Percentiles rank a stretch among this genome's conserved stretches.
Conservation (phyloP, 495 filamentous ascomycete genomes). For the Aspergillus kassunensis region DNA sequence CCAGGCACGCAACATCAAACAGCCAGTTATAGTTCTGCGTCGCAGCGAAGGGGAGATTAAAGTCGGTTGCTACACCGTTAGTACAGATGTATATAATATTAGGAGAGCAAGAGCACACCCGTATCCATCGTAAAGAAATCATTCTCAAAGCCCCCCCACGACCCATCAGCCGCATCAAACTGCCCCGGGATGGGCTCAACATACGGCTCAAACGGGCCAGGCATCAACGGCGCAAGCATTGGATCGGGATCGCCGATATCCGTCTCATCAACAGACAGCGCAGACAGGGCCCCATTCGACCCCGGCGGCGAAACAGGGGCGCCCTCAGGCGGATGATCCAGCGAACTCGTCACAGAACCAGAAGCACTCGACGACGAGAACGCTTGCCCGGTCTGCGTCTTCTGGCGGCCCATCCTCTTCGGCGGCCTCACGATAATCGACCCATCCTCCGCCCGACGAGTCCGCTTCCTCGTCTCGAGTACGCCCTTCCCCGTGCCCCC, state of each 20-base stretch:
- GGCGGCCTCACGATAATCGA: constrained; percentile 45
- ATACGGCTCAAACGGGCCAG: constrained; percentile 33
- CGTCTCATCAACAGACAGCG: constrained; percentile 25
- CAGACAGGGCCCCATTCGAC: constrained; percentile 22
- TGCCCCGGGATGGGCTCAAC: constrained; percentile 34
- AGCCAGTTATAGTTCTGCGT: constrained; percentile 55
- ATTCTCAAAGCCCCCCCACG: constrained; percentile 23
- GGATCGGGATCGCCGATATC: constrained; percentile 26
- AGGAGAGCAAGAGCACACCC: constrained; percentile 13
- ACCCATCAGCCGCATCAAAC: constrained; percentile 37
- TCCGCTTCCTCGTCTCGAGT: constrained; percentile 57
- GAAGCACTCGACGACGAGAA: constrained; percentile 8
- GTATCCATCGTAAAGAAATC: constrained; percentile 32
- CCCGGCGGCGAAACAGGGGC: constrained; percentile 29
- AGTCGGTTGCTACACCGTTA: constrained; percentile 38
- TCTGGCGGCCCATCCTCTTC: constrained; percentile 20
- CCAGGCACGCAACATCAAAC: constrained; percentile 42
- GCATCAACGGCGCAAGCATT: constrained; percentile 33
- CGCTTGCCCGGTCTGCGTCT: too few species aligned
- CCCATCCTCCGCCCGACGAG: constrained; percentile 54
- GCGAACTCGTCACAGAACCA: constrained; percentile 17
- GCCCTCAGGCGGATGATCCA: constrained; percentile 16
- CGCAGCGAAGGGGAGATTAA: constrained; percentile 55
- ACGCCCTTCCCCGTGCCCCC: constrained; percentile 54
- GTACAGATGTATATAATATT: background rate